A percentile compares a stretch with the other conserved stretches of the same genome.
These are phyloP conservation scores for Tylopilus sp. DNA, from an alignment of 768 basidiomycete species.

Conservation along the genomic window DNA sequence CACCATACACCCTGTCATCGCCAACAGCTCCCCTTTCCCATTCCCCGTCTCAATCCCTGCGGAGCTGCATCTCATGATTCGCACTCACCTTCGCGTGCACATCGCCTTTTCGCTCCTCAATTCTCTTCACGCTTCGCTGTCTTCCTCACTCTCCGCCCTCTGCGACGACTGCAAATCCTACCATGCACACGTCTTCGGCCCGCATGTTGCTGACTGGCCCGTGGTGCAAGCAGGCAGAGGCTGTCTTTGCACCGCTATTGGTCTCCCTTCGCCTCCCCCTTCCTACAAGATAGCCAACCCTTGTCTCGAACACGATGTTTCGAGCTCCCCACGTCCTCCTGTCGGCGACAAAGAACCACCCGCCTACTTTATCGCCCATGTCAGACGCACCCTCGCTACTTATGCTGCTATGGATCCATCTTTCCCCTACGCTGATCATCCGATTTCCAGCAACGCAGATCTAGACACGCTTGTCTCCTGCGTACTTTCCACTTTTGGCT, in stretches of 20 bases:
- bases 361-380: slow-evolving; percentile 32
- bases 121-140: slow-evolving; percentile 42
- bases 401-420: slow-evolving; percentile 41
- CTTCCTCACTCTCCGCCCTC: slow-evolving; percentile 28
- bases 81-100: slow-evolving; percentile 41
- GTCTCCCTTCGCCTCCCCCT: slow-evolving; percentile 8
- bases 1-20: slow-evolving; percentile 42
- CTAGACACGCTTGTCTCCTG: slow-evolving; percentile 44
- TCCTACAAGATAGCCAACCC: slow-evolving; percentile 9
- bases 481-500: slow-evolving; percentile 43
- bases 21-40: slow-evolving; percentile 23
- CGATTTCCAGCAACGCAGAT: slow-evolving; percentile 19
- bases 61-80: slow-evolving; percentile 53
- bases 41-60: slow-evolving; percentile 37
- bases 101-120: slow-evolving; percentile 41
- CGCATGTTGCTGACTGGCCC: slow-evolving; percentile 52
- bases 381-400: slow-evolving; percentile 44
- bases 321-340: slow-evolving; percentile 29
- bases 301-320: slow-evolving; percentile 16
- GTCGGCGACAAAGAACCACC: slow-evolving; percentile 30
- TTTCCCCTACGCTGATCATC: slow-evolving; percentile 26
- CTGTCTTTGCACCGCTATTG: slow-evolving; percentile 41
- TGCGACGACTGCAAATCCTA: slow-evolving; percentile 50
- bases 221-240: slow-evolving; percentile 42
- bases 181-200: slow-evolving; percentile 52